Evolutionary conservation across 2,329 filamentous ascomycete genomes (phyloP), one percentile per base, ranked within the genome.

Genomic region (Colletotrichum limetticola): DNA sequence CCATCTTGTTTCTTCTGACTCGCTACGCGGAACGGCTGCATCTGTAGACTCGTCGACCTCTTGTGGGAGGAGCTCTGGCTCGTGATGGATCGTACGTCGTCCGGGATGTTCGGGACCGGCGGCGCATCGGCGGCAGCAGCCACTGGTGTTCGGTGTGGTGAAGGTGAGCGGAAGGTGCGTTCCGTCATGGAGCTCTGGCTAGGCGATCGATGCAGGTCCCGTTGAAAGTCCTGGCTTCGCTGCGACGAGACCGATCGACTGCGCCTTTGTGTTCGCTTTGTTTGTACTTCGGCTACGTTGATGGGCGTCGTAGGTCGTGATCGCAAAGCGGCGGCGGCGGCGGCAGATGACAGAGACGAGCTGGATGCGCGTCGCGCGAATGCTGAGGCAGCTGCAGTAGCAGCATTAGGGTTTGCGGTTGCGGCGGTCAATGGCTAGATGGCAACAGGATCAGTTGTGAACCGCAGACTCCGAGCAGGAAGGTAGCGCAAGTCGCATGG

Each of bases 181-280:
- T 96, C 94, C 35, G 91, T 92, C 95, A 98, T 97, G 62, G 95
- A 98, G 26, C 91, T 89, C 32, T 89, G 89, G 83, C 95, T 97
- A 68, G 87, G 89, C 49, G 89, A 87, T 78, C 94, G 87, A 74
- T 92, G 88, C 74, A 95, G 84, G 65, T 85, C 84, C 76, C 83
- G 81, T 72, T 84, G 79, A 58, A 82, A 77, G 52, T 84, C 82
- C 61, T 82, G 84, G 75, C 88, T 90, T 46, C 86, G 87, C 60
- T 90, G 85, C 5, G 94, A 96, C 1, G 94, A 94, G 55, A 89
- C 83, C 1, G 95, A 97, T 64, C 88, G 88, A 81, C 89, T 91
- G 74, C 95, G 91, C 77, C 94, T 91, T 73, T 91, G 82, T 79
- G 93, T 95, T 79, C 95, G 93, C 85, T 96, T 98, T 6, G 96